A percentile compares a stretch with the other conserved stretches of the same genome.
Evolutionary conservation across 73 alveolate genomes (phyloP).

Genomic region (Paramecium octaurelia): DNA sequence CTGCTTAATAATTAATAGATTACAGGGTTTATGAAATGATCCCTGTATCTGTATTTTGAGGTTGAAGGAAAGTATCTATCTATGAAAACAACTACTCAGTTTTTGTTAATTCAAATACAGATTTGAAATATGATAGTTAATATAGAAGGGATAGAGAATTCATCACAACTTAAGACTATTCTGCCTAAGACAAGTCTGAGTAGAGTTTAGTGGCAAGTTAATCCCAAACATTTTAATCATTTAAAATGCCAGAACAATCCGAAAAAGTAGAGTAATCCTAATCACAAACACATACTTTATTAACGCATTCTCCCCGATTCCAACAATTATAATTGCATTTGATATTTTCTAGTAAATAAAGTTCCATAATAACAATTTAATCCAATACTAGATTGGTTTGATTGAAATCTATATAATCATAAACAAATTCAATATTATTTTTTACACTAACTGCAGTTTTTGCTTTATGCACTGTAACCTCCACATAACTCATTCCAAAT

Average conservation of each 20-base stretch:
- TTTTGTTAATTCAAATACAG: not conserved
- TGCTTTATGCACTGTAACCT: not conserved
- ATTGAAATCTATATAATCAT: not conserved
- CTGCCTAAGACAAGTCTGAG: not conserved
- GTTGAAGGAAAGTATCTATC: not conserved
- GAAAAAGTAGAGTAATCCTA: not conserved
- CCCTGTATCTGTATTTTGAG: not conserved
- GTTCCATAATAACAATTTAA: not conserved
- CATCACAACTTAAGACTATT: not conserved
- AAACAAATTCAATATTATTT: not conserved
- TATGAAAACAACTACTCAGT: not conserved
- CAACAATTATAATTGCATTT: conserved; percentile 12
- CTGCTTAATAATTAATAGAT: not conserved
- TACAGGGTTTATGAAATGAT: not conserved
- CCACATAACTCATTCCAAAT: not conserved
- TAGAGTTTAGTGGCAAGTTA: not conserved
- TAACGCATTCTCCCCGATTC: not conserved
- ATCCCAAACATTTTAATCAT: not conserved
- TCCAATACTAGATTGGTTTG: not conserved
- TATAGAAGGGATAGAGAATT: not conserved
- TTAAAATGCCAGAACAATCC: not conserved
- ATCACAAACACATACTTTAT: not conserved
- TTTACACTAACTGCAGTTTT: not conserved
- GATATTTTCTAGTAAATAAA: not conserved
- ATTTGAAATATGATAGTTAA: not conserved